Conservation (phyloP, 2,329 filamentous ascomycete genomes). For the Aureobasidium sp. region DNA sequence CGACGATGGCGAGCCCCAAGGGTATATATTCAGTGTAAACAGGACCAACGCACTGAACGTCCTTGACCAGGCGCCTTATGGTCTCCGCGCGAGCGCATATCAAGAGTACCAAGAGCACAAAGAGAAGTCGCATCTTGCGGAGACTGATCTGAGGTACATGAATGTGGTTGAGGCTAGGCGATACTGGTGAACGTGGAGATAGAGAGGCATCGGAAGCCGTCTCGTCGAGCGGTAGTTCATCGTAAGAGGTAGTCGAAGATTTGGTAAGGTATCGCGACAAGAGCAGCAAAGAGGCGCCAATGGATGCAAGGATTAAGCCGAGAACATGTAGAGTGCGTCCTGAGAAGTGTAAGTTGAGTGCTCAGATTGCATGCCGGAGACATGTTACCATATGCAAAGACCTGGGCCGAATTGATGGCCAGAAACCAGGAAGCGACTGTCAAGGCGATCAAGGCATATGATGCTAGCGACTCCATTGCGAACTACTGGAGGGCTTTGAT, state of each 20-base stretch:
- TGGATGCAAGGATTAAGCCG: conserved; percentile 32
- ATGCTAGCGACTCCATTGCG: conserved; percentile 1
- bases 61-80: conserved; percentile 31
- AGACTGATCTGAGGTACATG: conserved; percentile 18
- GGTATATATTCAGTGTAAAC: conserved; percentile 21
- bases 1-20: conserved; percentile 20
- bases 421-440: conserved; percentile 21
- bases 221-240: conserved; percentile 24
- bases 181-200: neutral
- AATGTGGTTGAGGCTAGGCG: conserved; percentile 13
- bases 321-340: conserved; percentile 33
- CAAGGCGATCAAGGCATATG: conserved; percentile 19
- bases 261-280: conserved; percentile 25
- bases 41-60: conserved; percentile 34
- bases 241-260: conserved; percentile 14
- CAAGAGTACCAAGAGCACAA: conserved; percentile 21
- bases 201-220: neutral
- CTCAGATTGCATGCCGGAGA: neutral
- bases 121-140: conserved; percentile 20
- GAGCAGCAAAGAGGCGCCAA: conserved; percentile 30
- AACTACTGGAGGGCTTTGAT: neutral
- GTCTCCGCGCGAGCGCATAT: conserved; percentile 29
- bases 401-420: conserved; percentile 13
- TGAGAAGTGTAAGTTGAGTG: neutral
- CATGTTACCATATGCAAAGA: conserved; percentile 1